Evolutionary conservation across 75 land plant genomes (phyloP).

Genomic region (Pinus tabuliformis): DNA sequence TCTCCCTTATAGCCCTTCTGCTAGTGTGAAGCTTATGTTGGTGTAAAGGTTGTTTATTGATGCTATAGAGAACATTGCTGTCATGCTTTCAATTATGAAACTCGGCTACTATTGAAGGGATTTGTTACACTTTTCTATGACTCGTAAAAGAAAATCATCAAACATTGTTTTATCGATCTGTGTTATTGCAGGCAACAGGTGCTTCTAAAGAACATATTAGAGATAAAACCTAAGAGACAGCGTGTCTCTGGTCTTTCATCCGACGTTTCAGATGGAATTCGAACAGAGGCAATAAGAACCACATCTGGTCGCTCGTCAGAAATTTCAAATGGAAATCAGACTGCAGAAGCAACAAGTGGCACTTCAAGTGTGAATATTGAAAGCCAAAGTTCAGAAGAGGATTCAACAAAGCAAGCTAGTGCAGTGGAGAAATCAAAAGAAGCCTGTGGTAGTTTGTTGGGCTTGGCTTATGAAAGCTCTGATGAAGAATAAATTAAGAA

Average conservation of each 20-base stretch:
- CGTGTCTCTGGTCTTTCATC: conserved; percentile 41
- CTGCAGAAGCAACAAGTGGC: conserved; percentile 9
- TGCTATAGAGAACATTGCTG: too few species aligned
- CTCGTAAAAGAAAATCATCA: too few species aligned
- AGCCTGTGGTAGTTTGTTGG: conserved; percentile 57
- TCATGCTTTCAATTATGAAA: too few species aligned
- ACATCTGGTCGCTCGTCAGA: conserved; percentile 1
- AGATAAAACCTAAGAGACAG: conserved; percentile 75
- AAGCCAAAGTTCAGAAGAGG: conserved; percentile 1
- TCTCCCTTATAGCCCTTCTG: too few species aligned
- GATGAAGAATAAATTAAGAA: conserved; percentile 51
- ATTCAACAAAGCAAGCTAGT: background rate
- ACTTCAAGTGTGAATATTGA: background rate
- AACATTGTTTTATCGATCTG: too few species aligned
- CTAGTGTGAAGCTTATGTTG: too few species aligned
- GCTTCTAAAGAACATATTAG: conserved; percentile 79
- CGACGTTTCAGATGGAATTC: conserved; percentile 3
- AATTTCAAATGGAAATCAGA: background rate
- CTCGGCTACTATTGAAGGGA: too few species aligned
- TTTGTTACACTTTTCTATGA: too few species aligned
- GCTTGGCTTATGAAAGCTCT: conserved; percentile 89
- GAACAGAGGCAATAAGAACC: background rate
- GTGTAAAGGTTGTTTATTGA: too few species aligned
- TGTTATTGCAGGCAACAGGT: conserved; percentile 77
- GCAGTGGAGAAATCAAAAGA: conserved; percentile 12